Evolutionary conservation across 2,329 filamentous ascomycete species (phyloP).

Genomic region (Diaporthe velutina): DNA sequence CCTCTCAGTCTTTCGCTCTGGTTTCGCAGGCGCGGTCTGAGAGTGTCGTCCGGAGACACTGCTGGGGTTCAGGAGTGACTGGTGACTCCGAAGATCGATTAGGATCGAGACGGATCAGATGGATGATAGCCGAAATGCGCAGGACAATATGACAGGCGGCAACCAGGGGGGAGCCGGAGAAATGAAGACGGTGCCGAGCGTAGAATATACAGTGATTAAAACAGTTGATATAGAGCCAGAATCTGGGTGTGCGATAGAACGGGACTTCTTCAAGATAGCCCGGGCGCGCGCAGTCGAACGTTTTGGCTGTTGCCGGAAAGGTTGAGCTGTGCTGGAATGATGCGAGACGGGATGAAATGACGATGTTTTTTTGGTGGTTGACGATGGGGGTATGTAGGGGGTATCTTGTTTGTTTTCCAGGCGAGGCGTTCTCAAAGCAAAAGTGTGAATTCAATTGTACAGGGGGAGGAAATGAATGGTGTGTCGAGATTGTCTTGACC

Average conservation of each 20-base stretch:
- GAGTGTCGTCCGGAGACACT: slow-evolving; percentile 23
- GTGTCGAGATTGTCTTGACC: slow-evolving; percentile 5
- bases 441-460: slow-evolving; percentile 30
- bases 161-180: slow-evolving; percentile 9
- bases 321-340: not conserved
- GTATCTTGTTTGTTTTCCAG: slow-evolving; percentile 12
- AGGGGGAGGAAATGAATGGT: slow-evolving; percentile 22
- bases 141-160: slow-evolving; percentile 1
- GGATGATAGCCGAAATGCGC: not conserved
- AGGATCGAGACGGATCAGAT: slow-evolving; percentile 17
- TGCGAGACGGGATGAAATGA: slow-evolving; percentile 15
- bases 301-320: not conserved
- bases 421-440: slow-evolving; percentile 7
- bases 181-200: slow-evolving; percentile 31
- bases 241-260: not conserved
- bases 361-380: slow-evolving; percentile 11
- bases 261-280: slow-evolving; percentile 32
- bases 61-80: slow-evolving; percentile 3
- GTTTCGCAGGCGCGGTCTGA: slow-evolving; percentile 23
- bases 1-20: not conserved
- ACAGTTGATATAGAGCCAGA: slow-evolving; percentile 4
- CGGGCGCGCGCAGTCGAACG: slow-evolving; percentile 21
- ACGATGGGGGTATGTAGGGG: not conserved
- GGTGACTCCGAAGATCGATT: slow-evolving; percentile 8
- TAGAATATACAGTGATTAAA: slow-evolving; percentile 35